Evolutionary conservation across 257 asterid species (phyloP).

Genomic region (Asclepias syriaca): DNA sequence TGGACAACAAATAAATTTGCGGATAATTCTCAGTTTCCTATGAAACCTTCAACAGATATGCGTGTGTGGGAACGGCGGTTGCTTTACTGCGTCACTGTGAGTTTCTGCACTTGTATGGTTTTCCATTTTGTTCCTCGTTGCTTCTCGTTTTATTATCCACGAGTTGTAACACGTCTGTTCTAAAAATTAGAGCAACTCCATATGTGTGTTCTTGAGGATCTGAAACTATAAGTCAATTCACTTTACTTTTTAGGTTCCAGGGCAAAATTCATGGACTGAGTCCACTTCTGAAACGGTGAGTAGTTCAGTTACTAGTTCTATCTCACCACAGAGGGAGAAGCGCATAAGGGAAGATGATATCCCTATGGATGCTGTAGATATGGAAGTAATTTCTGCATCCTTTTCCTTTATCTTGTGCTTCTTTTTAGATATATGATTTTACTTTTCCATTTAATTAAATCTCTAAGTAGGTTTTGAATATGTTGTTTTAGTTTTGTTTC

Average conservation of each 20-base stretch:
- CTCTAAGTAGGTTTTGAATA: background rate
- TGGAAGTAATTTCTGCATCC: constrained; percentile 35
- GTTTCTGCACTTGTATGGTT: constrained; percentile 13
- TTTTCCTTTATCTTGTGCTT: background rate
- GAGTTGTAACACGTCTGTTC: background rate
- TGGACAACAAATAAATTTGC: constrained; percentile 89
- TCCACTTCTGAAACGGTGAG: constrained; percentile 29
- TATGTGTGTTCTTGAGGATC: background rate
- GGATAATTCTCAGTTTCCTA: constrained; percentile 51
- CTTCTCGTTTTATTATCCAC: background rate
- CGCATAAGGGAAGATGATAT: constrained; percentile 68
- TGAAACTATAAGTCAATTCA: constrained; percentile 1
- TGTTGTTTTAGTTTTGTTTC: background rate
- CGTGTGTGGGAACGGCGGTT: constrained; percentile 83
- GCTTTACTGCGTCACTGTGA: constrained; percentile 76
- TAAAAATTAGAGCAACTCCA: background rate
- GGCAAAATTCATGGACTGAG: constrained; percentile 79
- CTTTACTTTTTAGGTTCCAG: constrained; percentile 58
- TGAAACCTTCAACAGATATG: constrained; percentile 48
- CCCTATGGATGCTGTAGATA: constrained; percentile 42
- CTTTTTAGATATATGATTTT: background rate
- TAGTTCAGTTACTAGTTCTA: constrained; percentile 19
- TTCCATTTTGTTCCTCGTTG: background rate
- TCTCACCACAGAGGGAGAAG: constrained; percentile 58
- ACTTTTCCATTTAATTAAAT: background rate